phyloP scores from a whole-genome alignment of 192 early-diverging fungal genomes.

The Bifiguratus adelaidae region DNA sequence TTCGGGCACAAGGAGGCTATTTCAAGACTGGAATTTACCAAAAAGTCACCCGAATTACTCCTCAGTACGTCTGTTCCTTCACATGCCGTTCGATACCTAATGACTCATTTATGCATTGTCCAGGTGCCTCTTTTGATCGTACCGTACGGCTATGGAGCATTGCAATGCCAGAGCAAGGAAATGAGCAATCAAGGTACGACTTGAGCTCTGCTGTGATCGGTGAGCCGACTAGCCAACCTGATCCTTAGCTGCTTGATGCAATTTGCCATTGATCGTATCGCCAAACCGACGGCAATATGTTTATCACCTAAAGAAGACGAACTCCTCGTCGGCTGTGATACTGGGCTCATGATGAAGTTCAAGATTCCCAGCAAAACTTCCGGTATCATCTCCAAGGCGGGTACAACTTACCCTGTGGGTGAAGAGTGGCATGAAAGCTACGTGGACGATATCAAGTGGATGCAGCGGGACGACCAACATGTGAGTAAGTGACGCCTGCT shows the following conservation, averaged over 20 bases:
- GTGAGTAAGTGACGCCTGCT: neutral
- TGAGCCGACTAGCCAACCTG: no score
- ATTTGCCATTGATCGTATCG: no score
- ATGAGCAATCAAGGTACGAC: no score
- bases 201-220: no score
- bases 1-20: conserved; percentile 27
- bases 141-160: conserved; percentile 39
- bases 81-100: neutral
- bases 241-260: no score
- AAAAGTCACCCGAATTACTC: conserved; percentile 28
- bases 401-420: conserved; percentile 20
- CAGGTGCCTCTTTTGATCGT: conserved; percentile 28
- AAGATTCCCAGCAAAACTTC: conserved; percentile 8
- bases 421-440: conserved; percentile 38
- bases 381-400: conserved; percentile 1
- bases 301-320: conserved; percentile 2
- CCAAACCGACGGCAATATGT: neutral
- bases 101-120: neutral
- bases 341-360: conserved; percentile 7
- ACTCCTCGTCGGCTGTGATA: conserved; percentile 13
- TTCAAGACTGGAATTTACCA: conserved; percentile 24
- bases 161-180: conserved; percentile 12
- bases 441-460: conserved; percentile 29
- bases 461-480: conserved; percentile 4
- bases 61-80: conserved; percentile 20